A percentile compares a stretch with the other conserved stretches of the same genome.
These are phyloP conservation scores for Myxozyma neglecta DNA, from an alignment of 805 yeast species.

Conservation along the genomic window DNA sequence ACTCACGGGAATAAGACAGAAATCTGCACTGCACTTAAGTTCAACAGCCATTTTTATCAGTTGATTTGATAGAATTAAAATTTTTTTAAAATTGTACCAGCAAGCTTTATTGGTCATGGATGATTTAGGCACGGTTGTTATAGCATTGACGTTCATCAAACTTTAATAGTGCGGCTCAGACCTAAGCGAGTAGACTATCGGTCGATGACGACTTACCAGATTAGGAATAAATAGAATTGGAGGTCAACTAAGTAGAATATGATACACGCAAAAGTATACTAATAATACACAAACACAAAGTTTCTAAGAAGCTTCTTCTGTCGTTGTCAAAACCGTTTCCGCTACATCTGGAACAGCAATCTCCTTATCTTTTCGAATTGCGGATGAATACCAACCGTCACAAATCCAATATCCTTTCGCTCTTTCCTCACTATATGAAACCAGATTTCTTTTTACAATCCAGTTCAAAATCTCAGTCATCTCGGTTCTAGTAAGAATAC, in stretches of 20 bases:
- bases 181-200: too few relatives aligned
- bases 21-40: constrained; percentile 68
- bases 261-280: too few relatives aligned
- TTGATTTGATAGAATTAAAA: background rate
- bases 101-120: too few relatives aligned
- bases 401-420: constrained; percentile 33
- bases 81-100: background rate
- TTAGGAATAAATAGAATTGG: too few relatives aligned
- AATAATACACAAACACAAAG: background rate
- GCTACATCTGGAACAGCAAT: background rate
- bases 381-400: constrained; percentile 35
- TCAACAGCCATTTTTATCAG: constrained; percentile 1
- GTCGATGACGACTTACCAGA: too few relatives aligned
- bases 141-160: too few relatives aligned
- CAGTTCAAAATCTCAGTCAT: constrained; percentile 35
- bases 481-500: constrained; percentile 37
- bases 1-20: constrained; percentile 77
- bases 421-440: constrained; percentile 13
- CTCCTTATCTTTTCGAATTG: background rate
- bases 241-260: too few relatives aligned
- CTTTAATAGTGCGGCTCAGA: too few relatives aligned
- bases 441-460: constrained; percentile 29
- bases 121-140: too few relatives aligned
- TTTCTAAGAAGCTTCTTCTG: background rate
- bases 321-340: background rate